Base-by-base conservation (phyloP, 768 basidiomycete genomes). In the Trametes villosa region DNA sequence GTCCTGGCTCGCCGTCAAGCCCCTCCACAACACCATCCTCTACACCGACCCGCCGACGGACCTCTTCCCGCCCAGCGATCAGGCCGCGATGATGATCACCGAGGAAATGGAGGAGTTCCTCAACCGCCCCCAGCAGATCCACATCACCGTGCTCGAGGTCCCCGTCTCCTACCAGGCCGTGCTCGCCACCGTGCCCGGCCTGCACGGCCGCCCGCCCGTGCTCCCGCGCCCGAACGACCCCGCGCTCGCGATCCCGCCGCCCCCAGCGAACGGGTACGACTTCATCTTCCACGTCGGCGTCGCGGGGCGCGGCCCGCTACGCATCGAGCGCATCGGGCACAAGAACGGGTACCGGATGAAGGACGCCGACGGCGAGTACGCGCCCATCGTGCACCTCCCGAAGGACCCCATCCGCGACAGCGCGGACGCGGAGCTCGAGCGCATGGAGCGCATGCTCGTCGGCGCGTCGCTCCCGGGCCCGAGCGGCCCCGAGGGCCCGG, bases 261-360 rank as follows among this genome's bases (percentile, higher is more conserved):
- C 70, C 9, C 78, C 79, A 24, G 70, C 72, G 20, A 74, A 74
- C 51, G 86, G 85, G 13, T 89, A 85, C 65, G 88, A 89, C 68
- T 83, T 90, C 66, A 81, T 89, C 53, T 82, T 89, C 65, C 88
- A 90, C 66, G 78, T 90, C 29, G 88, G 88, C 4, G 84, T 87
- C 20, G 87, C 86, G 6, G 83, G 84, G 17, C 79, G 85, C 13
- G 88, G 88, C 0, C 80, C 83, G 0, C 67, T 89, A 53, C 77
- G 85, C 22, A 80, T 90, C 78, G 88, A 90, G 70, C 78, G 62
- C 68, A 81, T n/a, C 79, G 82, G 64, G 0, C 88, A 90, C 70
- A 88, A 88, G 68, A 75, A 83, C 20, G 86, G 87, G 8, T 90
- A 89, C 70, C 78, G 82, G 45, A 86, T 86, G 83, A 86, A 85